A percentile compares a stretch with the other conserved stretches of the same genome.
These are phyloP conservation scores for Pythium aphanidermatum DNA, from an alignment of 352 stramenopile species.

Conservation along the genomic window DNA sequence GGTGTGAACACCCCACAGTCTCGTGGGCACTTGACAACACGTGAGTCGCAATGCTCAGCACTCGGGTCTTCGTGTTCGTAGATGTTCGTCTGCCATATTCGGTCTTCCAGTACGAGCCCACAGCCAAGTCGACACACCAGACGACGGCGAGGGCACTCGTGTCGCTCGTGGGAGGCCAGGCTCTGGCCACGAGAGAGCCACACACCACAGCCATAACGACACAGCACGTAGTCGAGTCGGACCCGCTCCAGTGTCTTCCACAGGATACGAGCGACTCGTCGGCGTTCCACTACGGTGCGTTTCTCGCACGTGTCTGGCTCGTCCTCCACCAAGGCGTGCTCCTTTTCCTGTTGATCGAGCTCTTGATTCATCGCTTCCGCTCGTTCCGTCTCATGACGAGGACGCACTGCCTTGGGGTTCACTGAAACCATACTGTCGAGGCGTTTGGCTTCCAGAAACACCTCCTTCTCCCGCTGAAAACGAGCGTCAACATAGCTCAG, in stretches of 20 bases:
- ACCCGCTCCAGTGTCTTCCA: conserved; percentile 34
- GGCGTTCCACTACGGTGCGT: conserved; percentile 27
- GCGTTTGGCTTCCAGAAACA: conserved; percentile 36
- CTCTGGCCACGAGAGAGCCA: conserved; percentile 43
- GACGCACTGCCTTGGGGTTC: conserved; percentile 22
- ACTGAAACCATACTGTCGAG: conserved; percentile 37
- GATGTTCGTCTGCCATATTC: conserved; percentile 41
- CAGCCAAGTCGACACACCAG: conserved; percentile 70
- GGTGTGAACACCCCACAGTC: conserved; percentile 67
- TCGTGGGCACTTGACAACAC: conserved; percentile 51
- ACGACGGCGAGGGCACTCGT: conserved; percentile 50
- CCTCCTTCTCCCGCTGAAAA: conserved; percentile 45
- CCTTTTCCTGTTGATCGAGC: conserved; percentile 44
- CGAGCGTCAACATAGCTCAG: conserved; percentile 59
- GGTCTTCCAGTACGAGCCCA: conserved; percentile 34
- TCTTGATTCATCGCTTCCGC: conserved; percentile 25
- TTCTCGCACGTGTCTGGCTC: conserved; percentile 9
- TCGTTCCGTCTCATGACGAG: conserved; percentile 38
- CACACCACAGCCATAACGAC: conserved; percentile 50
- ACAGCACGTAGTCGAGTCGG: conserved; percentile 27
- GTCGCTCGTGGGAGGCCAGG: conserved; percentile 40
- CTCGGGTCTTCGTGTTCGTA: conserved; percentile 48
- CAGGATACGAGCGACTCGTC: conserved; percentile 52
- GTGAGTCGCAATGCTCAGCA: conserved; percentile 31
- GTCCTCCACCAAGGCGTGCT: conserved; percentile 48